Base-by-base conservation (phyloP, 2,329 filamentous ascomycete species). In the Penicillium rolfsii region DNA sequence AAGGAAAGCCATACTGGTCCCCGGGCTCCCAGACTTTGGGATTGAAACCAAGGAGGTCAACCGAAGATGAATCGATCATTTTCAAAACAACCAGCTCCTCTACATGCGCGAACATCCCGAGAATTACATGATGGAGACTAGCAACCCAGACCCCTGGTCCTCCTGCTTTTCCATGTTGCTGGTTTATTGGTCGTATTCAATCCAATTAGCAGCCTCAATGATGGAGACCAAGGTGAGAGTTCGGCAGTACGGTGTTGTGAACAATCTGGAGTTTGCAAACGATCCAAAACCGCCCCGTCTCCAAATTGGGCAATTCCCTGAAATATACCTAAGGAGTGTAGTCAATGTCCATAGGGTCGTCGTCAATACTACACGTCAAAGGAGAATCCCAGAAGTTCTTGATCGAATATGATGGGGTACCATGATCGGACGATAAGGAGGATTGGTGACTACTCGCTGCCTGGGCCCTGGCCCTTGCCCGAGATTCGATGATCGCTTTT, bases 401-500 rank as follows among this genome's bases (percentile, higher is more conserved):
- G 12, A 16, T 43, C 48, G 45, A 30, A 16, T 16, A 30, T 9
- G 16, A 19, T 19, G 19, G 8, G 26, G 33, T 9, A 36, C 6
- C 50, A 38, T 3, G 14, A 14, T 53, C 22, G 33, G 26, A 24
- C n/a, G 11, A 14, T 16, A 41, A 26, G 2, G 35, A n/a, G 5
- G 28, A 46, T 33, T 43, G 49, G 12, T 28, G 26, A 40, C 50
- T 11, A 19, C 16, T 38, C 26, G 26, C 24, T 36, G 50, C 24
- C 16, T 53, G 50, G 22, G 33, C 33, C 22, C 22, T 53, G 67
- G 90, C 86, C 56, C 92, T 84, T 50, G 85, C 85, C 55, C 92
- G 84, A 2, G 91, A 87, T 74, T 97, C 93, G 55, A 94, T 81
- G 65, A 97, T 93, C 8, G 91, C 91, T 75, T 89, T 91, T 61